Conservation (phyloP, 441 rosid genomes). For the Erodium texanum region DNA sequence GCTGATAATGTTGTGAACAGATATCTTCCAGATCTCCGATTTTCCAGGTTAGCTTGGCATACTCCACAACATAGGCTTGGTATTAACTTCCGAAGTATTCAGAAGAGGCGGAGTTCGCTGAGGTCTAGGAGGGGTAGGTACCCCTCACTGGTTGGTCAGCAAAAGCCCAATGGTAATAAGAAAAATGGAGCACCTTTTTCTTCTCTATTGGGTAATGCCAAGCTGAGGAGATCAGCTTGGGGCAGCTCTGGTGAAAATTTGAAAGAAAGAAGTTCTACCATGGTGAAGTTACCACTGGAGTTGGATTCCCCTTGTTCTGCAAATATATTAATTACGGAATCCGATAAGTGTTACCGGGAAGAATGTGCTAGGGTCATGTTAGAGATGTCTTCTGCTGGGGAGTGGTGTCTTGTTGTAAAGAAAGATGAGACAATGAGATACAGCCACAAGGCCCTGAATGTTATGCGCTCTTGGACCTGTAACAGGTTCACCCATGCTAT, state of each 20-base stretch:
- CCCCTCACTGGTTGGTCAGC: slow-evolving; percentile 32
- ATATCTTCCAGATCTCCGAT: slow-evolving; percentile 36
- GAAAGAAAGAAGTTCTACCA: slow-evolving; percentile 26
- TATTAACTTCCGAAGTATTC: slow-evolving; percentile 50
- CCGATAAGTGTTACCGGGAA: slow-evolving; percentile 70
- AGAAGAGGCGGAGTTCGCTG: slow-evolving; percentile 67
- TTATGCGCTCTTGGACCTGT: slow-evolving; percentile 48
- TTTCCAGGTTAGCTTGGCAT: slow-evolving; percentile 40
- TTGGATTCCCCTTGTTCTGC: slow-evolving; percentile 42
- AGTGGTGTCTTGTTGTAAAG: slow-evolving; percentile 63
- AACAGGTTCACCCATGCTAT: slow-evolving; percentile 61
- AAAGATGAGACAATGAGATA: slow-evolving; percentile 40
- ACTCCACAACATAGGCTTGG: slow-evolving; percentile 38
- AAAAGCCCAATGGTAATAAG: slow-evolving; percentile 48
- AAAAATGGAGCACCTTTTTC: slow-evolving; percentile 44
- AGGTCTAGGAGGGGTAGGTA: slow-evolving; percentile 58
- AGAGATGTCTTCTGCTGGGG: slow-evolving; percentile 50
- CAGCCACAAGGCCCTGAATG: slow-evolving; percentile 40
- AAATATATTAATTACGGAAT: slow-evolving; percentile 41
- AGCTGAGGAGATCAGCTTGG: slow-evolving; percentile 37
- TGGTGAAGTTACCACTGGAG: slow-evolving; percentile 24
- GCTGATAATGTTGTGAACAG: slow-evolving; percentile 26
- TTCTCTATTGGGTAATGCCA: slow-evolving; percentile 36
- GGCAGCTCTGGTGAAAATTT: slow-evolving; percentile 21
- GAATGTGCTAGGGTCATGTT: slow-evolving; percentile 45